Conservation (phyloP, 2,329 filamentous ascomycete genomes). For the Colletotrichum neosansevieriae region DNA sequence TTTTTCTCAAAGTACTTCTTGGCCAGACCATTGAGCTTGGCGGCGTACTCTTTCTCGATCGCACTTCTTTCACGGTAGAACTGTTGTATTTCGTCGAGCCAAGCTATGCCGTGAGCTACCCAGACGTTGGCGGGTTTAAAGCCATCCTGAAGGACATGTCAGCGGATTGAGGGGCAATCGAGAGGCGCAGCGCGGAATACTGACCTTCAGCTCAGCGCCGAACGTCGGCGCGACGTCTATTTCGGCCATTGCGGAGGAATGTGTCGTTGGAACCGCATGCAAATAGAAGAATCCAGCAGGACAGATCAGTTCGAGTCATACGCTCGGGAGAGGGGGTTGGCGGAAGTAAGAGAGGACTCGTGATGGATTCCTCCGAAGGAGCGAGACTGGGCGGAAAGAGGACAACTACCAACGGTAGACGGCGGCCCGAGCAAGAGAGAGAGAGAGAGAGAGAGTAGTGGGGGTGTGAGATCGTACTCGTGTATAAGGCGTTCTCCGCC, state of each 20-base stretch:
- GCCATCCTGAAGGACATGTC: slow-evolving; percentile 75
- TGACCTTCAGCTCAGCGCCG: slow-evolving; percentile 92
- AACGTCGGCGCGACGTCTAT: slow-evolving; percentile 87
- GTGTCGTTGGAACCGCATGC: slow-evolving; percentile 30
- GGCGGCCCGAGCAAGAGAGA: slow-evolving; percentile 36
- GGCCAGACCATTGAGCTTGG: slow-evolving; percentile 86
- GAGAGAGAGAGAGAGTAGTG: slow-evolving; percentile 29
- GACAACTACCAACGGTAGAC: slow-evolving; percentile 30
- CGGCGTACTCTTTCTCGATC: slow-evolving; percentile 97
- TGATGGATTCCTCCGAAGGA: slow-evolving; percentile 32
- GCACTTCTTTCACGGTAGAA: slow-evolving; percentile 95
- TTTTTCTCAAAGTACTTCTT: slow-evolving; percentile 99
- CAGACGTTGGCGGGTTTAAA: slow-evolving; percentile 96
- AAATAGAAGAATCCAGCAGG: slow-evolving; percentile 10
- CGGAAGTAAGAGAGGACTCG: slow-evolving; percentile 13
- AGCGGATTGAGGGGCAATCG: slow-evolving; percentile 34
- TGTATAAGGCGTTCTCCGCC: slow-evolving; percentile 39
- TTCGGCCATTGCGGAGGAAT: slow-evolving; percentile 73
- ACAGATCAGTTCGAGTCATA: slow-evolving; percentile 1
- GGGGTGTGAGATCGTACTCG: slow-evolving; percentile 23
- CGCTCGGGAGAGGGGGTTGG: slow-evolving; percentile 3
- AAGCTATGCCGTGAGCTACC: slow-evolving; percentile 89
- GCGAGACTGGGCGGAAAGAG: slow-evolving; percentile 26
- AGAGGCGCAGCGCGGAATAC: slow-evolving; percentile 41
- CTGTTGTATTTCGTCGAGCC: slow-evolving; percentile 96